Percentiles rank a stretch among this genome's conserved stretches.
Evolutionary conservation across 495 filamentous ascomycete species (phyloP).

Genomic region (Aspergillus indologenus): DNA sequence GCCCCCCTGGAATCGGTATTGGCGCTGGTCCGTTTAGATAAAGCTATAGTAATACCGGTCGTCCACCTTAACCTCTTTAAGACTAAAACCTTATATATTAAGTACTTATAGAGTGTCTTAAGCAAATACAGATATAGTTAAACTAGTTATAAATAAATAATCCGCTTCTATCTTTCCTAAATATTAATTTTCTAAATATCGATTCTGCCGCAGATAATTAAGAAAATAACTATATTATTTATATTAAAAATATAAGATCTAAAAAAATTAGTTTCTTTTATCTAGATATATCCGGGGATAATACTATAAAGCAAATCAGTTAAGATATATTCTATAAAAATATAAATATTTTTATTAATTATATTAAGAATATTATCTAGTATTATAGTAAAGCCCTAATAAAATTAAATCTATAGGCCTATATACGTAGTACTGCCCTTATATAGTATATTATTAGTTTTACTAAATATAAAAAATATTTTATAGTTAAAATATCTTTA

Average conservation of each 20-base stretch:
- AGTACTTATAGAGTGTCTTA: too few species aligned
- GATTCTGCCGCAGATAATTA: too few species aligned
- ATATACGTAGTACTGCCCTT: neutral
- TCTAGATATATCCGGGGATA: neutral
- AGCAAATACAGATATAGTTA: neutral
- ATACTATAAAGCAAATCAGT: neutral
- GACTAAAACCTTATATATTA: too few species aligned
- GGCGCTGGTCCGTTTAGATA: too few species aligned
- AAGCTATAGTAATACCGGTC: too few species aligned
- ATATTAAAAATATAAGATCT: neutral
- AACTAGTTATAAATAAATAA: neutral
- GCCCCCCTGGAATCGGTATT: too few species aligned
- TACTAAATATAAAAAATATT: slow-evolving; percentile 4
- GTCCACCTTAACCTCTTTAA: too few species aligned
- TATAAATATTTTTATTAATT: slow-evolving; percentile 6
- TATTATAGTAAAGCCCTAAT: neutral
- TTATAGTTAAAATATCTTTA: neutral
- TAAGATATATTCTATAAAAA: neutral
- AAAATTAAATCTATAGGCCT: slow-evolving; percentile 4
- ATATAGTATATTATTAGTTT: neutral
- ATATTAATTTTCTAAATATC: neutral
- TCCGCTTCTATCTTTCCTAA: too few species aligned
- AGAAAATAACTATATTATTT: neutral
- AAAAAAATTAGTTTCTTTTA: neutral
- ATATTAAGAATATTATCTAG: neutral